Evolutionary conservation across 192 early-diverging fungal genomes (phyloP).

Genomic region (Coemansia erecta): DNA sequence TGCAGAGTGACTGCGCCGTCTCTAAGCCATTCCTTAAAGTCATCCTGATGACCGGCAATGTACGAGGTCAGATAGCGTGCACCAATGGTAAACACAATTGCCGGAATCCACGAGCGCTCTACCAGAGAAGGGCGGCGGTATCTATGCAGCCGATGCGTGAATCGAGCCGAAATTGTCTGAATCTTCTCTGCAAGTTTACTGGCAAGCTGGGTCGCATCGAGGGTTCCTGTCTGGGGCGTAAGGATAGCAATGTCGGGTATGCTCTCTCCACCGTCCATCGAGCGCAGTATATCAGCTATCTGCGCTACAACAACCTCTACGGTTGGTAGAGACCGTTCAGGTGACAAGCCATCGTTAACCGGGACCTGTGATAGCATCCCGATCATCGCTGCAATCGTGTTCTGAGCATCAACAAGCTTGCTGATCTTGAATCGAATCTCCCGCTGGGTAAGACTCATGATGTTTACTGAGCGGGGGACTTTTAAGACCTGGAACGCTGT

Average conservation of each 20-base stretch:
- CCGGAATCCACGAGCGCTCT: slow-evolving; percentile 72
- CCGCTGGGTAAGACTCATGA: slow-evolving; percentile 56
- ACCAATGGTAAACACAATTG: slow-evolving; percentile 36
- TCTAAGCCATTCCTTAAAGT: slow-evolving; percentile 52
- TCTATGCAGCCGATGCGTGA: slow-evolving; percentile 20
- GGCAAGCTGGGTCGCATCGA: not conserved
- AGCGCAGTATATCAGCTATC: not conserved
- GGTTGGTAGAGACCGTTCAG: not conserved
- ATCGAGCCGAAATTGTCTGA: slow-evolving; percentile 12
- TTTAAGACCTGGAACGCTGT: not conserved
- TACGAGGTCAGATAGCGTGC: slow-evolving; percentile 52
- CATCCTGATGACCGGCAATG: slow-evolving; percentile 51
- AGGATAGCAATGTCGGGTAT: too few relatives aligned
- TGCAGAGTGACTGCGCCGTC: slow-evolving; percentile 57
- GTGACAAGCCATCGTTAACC: not conserved
- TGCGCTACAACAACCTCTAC: not conserved
- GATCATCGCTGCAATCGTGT: slow-evolving; percentile 61
- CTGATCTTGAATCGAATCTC: slow-evolving; percentile 60
- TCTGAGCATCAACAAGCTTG: slow-evolving; percentile 49
- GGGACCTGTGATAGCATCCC: slow-evolving; percentile 56
- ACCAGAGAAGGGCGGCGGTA: slow-evolving; percentile 50
- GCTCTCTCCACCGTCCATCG: not conserved
- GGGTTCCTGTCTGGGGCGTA: too few relatives aligned
- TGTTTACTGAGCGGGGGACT: slow-evolving; percentile 20
- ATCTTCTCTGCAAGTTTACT: slow-evolving; percentile 15